Evolutionary conservation across 1,284 basidiomycete species (phyloP).

Genomic region (Ceratobasidium sp.): DNA sequence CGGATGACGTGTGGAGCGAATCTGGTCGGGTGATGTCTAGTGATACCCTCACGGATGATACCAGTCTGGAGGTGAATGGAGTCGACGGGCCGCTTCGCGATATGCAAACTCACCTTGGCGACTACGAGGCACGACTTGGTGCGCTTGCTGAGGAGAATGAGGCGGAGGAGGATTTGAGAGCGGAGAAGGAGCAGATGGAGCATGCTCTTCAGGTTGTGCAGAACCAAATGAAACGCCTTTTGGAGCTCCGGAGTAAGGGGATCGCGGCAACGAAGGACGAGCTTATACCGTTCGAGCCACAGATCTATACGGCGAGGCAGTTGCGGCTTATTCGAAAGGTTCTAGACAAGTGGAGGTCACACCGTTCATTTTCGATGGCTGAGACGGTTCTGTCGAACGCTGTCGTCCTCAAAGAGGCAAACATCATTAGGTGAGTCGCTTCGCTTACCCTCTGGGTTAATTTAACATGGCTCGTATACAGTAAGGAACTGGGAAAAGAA

Average conservation of each 20-base stretch:
- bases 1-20: slow-evolving; percentile 89
- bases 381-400: slow-evolving; percentile 89
- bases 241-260: slow-evolving; percentile 82
- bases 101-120: slow-evolving; percentile 76
- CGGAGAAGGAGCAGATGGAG: slow-evolving; percentile 92
- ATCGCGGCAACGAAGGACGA: slow-evolving; percentile 70
- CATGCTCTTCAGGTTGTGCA: slow-evolving; percentile 85
- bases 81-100: slow-evolving; percentile 76
- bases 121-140: slow-evolving; percentile 74
- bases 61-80: slow-evolving; percentile 80
- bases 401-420: slow-evolving; percentile 92
- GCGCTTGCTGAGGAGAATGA: slow-evolving; percentile 79
- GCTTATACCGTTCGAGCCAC: slow-evolving; percentile 75
- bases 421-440: slow-evolving; percentile 82
- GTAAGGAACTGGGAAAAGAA: slow-evolving; percentile 86
- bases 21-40: slow-evolving; percentile 75
- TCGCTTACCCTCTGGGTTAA: slow-evolving; percentile 13
- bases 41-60: slow-evolving; percentile 85
- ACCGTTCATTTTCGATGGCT: slow-evolving; percentile 91
- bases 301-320: slow-evolving; percentile 84
- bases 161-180: slow-evolving; percentile 79
- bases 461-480: slow-evolving; percentile 56
- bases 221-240: slow-evolving; percentile 83
- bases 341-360: slow-evolving; percentile 85
- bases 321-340: slow-evolving; percentile 83